phyloP scores from a whole-genome alignment of 805 yeast genomes.

The Groenewaldozyma salmanticensis region DNA sequence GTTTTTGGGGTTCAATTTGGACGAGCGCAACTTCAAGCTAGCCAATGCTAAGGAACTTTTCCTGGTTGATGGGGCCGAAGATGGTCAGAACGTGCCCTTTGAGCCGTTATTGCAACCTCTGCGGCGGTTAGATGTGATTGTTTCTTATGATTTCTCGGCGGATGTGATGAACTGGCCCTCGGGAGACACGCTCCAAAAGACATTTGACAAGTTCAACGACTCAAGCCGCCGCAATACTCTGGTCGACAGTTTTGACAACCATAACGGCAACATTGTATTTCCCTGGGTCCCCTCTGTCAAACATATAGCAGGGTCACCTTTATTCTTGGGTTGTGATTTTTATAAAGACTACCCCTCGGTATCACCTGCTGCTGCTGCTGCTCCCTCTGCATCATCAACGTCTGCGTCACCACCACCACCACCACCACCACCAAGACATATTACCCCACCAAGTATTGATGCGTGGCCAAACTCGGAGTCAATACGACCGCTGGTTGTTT shows the following conservation, averaged over 20 bases:
- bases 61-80: conserved; percentile 71
- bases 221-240: not conserved
- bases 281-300: conserved; percentile 14
- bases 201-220: conserved; percentile 20
- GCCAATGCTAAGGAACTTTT: conserved; percentile 32
- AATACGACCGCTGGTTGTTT: conserved; percentile 66
- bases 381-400: too few species aligned
- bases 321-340: conserved; percentile 63
- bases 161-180: conserved; percentile 29
- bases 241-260: too few species aligned
- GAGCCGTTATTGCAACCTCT: conserved; percentile 54
- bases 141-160: conserved; percentile 37
- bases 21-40: conserved; percentile 24
- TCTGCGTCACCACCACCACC: too few species aligned
- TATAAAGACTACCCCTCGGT: conserved; percentile 47
- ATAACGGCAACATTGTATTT: conserved; percentile 7
- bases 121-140: conserved; percentile 51
- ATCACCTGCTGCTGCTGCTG: too few species aligned
- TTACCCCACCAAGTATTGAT: not conserved
- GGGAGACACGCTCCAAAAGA: conserved; percentile 20
- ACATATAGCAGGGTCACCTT: conserved; percentile 37
- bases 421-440: too few species aligned
- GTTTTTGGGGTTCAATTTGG: conserved; percentile 35
- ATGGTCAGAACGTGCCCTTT: conserved; percentile 54
- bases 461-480: not conserved